Base-by-base conservation (phyloP, 192 early-diverging fungal species). In the Tieghemiomyces parasiticus region DNA sequence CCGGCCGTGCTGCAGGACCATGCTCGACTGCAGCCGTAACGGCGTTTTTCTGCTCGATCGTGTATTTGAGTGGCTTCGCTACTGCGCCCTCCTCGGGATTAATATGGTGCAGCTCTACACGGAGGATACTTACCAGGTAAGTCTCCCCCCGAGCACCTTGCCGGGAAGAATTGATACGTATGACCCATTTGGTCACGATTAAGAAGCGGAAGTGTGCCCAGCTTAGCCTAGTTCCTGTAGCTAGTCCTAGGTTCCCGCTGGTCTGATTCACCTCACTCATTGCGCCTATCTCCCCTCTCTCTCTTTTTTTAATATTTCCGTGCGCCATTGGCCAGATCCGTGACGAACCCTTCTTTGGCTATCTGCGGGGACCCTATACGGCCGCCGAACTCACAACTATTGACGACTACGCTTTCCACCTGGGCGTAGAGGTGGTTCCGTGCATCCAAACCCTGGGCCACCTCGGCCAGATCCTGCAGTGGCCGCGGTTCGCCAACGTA, bases 381-480 rank as follows among this genome's bases (percentile, higher is more conserved):
- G 70, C 77, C 54, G 77, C 75, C n/a, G 88, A 93, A 60, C 73
- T 90, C 16, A 63, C 71, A 0, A 62, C 63, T 24, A 83, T 93
- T 46, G 91, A 93, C 59, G 79, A 90, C 59, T 89, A 90, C 58
- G 89, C 89, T 0, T 72, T 63, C 67, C 70, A 35, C 45, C 74
- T 84, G 62, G 90, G 90, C 13, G 85, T 92, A 34, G 90, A 92
- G 64, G 82, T 91, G 4, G 81, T 93, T 25, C 80, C 91, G 20
- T 92, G 90, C 62, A 93, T 93, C 42, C 91, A 93, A 70, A 92
- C 88, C 12, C 67, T 93, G 59, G 91, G 91, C 4, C 91, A 93
- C 63, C 62, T 93, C 59, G 91, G 91, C 0, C 91, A 93, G 65
- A 80, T 92, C 24, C 69, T 93, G 50, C 90, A 92, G 68, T 93